Evolutionary conservation across 805 yeast genomes (phyloP), one percentile per base, ranked within the genome.

Genomic region (Teunomyces lycoperdinae): DNA sequence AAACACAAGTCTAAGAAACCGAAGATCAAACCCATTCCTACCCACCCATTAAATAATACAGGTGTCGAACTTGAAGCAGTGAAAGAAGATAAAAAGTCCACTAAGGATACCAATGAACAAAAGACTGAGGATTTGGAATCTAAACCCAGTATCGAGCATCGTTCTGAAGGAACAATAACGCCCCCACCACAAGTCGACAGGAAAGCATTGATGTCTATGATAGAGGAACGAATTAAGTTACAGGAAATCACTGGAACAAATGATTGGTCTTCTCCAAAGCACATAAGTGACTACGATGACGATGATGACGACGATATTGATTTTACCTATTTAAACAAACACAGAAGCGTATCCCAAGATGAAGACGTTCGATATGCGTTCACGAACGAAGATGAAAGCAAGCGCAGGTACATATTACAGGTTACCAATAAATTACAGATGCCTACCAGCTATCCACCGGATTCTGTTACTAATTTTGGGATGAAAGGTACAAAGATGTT

Each of bases 401-500:
- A 53, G n/a, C 50, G 76, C 17, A 51, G 54, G 30, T 72, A 72
- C 52, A 48, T 58, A 5, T 55, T 71, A 2, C 53, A 54, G 43
- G 62, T 70, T 3, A 53, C 53, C 24, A 61, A 70, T 29, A 70
- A 69, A 46, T 34, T 67, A 10, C 58, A 63, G 5, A 34, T 43
- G 7, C 55, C 52, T 5, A 24, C 30, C 4, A 45, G 48, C 30
- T 36, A 39, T 34, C n/a, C 43, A 10, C 35, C 45, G 4, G 43
- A 41, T 16, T 2, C 32, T 17, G 38, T 24, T 16, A 9, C 40
- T n/a, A 42, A 33, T 17, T 51, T 44, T 49, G 63, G 62, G 9
- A 58, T 62, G 26, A 64, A 58, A 44, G 73, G 71, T 7, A 58
- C 63, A 7, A 64, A 61, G 43, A 31, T 28, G 35, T 68, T 68